Base-by-base conservation (phyloP, 2,329 filamentous ascomycete species). In the Arachnomyces sp. region DNA sequence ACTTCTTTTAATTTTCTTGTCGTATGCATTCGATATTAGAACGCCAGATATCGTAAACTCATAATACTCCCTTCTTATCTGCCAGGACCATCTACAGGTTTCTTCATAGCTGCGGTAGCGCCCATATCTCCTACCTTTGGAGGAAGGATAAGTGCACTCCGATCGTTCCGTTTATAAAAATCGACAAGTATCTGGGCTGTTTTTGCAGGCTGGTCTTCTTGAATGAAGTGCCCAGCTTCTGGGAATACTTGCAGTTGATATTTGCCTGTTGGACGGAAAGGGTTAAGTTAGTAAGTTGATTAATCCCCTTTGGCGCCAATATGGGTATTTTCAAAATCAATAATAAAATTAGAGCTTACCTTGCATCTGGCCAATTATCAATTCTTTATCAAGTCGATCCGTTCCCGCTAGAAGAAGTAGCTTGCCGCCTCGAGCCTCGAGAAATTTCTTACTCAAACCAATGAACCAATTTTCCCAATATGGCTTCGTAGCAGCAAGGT, bases 341-440 rank as follows among this genome's bases (percentile, higher is more conserved):
- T 21, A 33, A 12, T 16, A 18, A 18, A 31, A 29, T 41, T 34
- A 17, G 8, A 25, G 9, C 21, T 52, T 67, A 84, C 86, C 89
- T 71, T 95, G 89, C 89, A 95, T 95, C 65, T 95, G 89, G 12
- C 89, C 89, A 60, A 95, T 95, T 62, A 86, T 95, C 55, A 95
- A 66, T 56, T 94, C 89, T 49, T 86, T 94, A 59, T 95, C 89
- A 42, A 95, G 62, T 36, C 89, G 74, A 65, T 95, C 90, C 8
- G 89, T 95, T 13, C 89, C 89, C 3, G 89, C 90, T 25, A 95
- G 73, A 38, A 95, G 66, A 37, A 95, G 67, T 45, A 94, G 62
- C 62, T 95, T 95, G 7, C 88, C 89, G 18, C 86, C 89, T 46
- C 75, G 80, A 0, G 84, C 86, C 38, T 73, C 74, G 32, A 95